Base-by-base conservation (phyloP, 2,329 filamentous ascomycete genomes). In the Karstenula rhodostoma region DNA sequence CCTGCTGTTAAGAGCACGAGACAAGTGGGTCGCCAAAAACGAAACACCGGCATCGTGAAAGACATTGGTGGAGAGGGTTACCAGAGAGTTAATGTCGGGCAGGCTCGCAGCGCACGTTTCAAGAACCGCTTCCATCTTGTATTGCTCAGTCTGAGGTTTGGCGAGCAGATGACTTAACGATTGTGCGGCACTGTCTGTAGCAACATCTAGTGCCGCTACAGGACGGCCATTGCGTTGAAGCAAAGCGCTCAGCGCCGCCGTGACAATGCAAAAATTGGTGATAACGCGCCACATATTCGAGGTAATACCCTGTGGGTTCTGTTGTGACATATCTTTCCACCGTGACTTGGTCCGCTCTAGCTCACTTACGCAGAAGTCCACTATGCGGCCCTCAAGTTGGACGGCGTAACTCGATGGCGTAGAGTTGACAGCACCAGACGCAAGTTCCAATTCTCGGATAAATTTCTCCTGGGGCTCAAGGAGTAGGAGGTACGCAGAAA, bases 401-500 rank as follows among this genome's bases (percentile, higher is more conserved):
- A 65, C 66, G 23, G 66, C 68, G 50, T 67, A 65, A 32, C 69
- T 68, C 22, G 64, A 56, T 10, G 63, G 47, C 3, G 55, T 25
- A 5, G 67, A 60, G 5, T 67, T 61, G 43, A 27, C 12, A 5
- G 35, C n/a, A 33, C 22, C 25, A 29, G 46, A 33, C 51, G 33
- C 54, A 56, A n/a, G 29, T 56, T 53, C 35, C 47, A 53, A 7
- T n/a, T 32, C 15, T 56, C 59, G 27, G 48, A 56, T 59, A 48
- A 65, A 69, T 4, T 61, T 50, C 1, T 56, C 43, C 4, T 55
- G 59, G 1, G 67, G 54, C 2, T 71, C 64, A 37, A 69, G 74
- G 59, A 81, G 78, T 32, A 87, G 79, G 4, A 87, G 72, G 67
- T 87, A 88, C 8, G 79, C 70, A 33, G 83, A 70, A 7, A 87